Conservation (phyloP, 495 filamentous ascomycete genomes). For the Xanthoparmelia taractica region DNA sequence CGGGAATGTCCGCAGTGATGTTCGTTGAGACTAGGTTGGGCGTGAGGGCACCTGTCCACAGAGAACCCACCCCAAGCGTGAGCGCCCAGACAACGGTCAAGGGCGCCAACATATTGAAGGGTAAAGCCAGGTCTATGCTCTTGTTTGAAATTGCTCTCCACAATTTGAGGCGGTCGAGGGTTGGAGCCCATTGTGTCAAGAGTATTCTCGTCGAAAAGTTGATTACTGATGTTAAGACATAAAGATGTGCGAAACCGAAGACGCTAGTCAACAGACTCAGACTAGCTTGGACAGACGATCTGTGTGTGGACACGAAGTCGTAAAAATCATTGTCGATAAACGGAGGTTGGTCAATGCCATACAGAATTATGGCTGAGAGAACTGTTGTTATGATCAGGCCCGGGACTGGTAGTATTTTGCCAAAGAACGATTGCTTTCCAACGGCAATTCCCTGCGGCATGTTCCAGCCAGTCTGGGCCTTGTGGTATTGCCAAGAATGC, state of each 20-base stretch:
- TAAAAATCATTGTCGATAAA: conserved; percentile 2
- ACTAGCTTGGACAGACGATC: neutral
- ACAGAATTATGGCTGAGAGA: neutral
- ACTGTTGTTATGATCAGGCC: conserved; percentile 1
- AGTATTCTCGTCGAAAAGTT: conserved; percentile 3
- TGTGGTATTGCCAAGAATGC: neutral
- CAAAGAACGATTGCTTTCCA: conserved; percentile 5
- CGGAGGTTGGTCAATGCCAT: neutral
- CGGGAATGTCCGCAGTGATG: neutral
- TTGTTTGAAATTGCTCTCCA: conserved; percentile 3
- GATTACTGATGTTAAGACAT: conserved; percentile 2
- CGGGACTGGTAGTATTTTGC: neutral
- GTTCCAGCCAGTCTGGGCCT: neutral
- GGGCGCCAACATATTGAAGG: neutral
- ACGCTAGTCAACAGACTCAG: neutral
- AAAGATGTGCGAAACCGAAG: neutral
- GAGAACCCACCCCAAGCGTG: neutral
- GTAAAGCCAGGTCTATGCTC: neutral
- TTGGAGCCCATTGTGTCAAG: neutral
- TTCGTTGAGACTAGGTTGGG: neutral
- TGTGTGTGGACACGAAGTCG: neutral
- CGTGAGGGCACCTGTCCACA: conserved; percentile 5
- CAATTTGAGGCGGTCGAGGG: neutral
- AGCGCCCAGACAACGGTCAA: conserved; percentile 5
- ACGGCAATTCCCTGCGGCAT: neutral